Evolutionary conservation across 2,329 filamentous ascomycete genomes (phyloP).

Genomic region (Xylaria digitata): DNA sequence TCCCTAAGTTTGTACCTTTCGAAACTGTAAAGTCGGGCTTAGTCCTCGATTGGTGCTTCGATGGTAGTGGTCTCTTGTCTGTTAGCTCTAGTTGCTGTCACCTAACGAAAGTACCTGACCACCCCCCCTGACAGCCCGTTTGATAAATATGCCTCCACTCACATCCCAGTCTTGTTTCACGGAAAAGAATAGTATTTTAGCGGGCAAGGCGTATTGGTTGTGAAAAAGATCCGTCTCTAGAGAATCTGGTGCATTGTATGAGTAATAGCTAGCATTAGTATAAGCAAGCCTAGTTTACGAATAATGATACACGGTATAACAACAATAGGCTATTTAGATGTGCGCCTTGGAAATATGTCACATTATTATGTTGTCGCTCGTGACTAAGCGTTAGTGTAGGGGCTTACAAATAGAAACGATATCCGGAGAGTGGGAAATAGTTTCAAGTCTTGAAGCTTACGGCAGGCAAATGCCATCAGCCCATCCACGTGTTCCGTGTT

Average conservation of each 20-base stretch:
- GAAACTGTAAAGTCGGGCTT: neutral
- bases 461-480: too few relatives aligned
- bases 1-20: neutral
- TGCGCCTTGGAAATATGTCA: neutral
- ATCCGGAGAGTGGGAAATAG: too few relatives aligned
- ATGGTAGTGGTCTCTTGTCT: neutral
- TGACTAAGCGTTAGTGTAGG: too few relatives aligned
- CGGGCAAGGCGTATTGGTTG: neutral
- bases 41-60: neutral
- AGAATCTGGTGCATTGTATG: neutral
- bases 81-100: too few relatives aligned
- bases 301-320: neutral
- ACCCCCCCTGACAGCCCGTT: too few relatives aligned
- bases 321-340: neutral
- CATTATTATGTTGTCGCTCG: neutral
- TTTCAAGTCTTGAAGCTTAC: too few relatives aligned
- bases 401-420: neutral
- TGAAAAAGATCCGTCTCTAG: neutral
- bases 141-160: neutral
- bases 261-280: constrained; percentile 15
- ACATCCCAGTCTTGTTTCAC: neutral
- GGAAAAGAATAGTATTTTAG: neutral
- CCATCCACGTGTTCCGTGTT: too few relatives aligned
- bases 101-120: neutral
- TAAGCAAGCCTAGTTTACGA: constrained; percentile 3